phyloP scores from a whole-genome alignment of 805 yeast genomes.

The Suhomyces sp. region DNA sequence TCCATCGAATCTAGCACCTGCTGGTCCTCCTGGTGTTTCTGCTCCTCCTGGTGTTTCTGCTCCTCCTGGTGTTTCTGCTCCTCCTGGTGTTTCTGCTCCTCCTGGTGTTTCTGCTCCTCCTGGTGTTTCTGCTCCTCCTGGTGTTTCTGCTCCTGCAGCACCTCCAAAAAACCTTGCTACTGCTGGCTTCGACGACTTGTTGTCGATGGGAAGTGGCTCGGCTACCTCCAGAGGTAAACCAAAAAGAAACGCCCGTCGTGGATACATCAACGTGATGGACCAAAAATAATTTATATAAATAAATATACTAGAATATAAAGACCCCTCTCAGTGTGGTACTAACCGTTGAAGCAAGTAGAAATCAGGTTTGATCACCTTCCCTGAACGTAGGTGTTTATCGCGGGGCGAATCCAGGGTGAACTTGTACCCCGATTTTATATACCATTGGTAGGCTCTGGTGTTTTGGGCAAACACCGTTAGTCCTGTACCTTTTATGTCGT shows the following conservation, averaged over 20 bases:
- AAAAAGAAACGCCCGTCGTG: slow-evolving; percentile 33
- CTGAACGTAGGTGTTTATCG: slow-evolving; percentile 40
- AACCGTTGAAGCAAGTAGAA: slow-evolving; percentile 31
- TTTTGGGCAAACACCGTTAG: slow-evolving; percentile 54
- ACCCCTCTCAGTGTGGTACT: not conserved
- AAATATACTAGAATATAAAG: too few species aligned
- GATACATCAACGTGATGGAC: slow-evolving; percentile 65
- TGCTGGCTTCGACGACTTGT: slow-evolving; percentile 41
- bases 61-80: slow-evolving; percentile 8
- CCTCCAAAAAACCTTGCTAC: slow-evolving; percentile 28
- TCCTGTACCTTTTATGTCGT: slow-evolving; percentile 26
- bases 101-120: slow-evolving; percentile 9
- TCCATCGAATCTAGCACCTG: slow-evolving; percentile 9
- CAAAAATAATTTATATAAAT: slow-evolving; percentile 1
- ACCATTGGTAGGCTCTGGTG: slow-evolving; percentile 42
- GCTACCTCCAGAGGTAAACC: slow-evolving; percentile 18
- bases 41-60: slow-evolving; percentile 5
- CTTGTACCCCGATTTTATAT: slow-evolving; percentile 37
- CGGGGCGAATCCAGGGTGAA: slow-evolving; percentile 42
- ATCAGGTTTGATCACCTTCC: slow-evolving; percentile 40
- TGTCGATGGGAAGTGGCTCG: slow-evolving; percentile 29
- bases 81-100: slow-evolving; percentile 3
- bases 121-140: slow-evolving; percentile 4
- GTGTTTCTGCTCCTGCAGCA: slow-evolving; percentile 8
- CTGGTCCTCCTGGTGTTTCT: slow-evolving; percentile 3